Evolutionary conservation across 208 protist genomes (phyloP).

Genomic region (Leishmania tarentolae): DNA sequence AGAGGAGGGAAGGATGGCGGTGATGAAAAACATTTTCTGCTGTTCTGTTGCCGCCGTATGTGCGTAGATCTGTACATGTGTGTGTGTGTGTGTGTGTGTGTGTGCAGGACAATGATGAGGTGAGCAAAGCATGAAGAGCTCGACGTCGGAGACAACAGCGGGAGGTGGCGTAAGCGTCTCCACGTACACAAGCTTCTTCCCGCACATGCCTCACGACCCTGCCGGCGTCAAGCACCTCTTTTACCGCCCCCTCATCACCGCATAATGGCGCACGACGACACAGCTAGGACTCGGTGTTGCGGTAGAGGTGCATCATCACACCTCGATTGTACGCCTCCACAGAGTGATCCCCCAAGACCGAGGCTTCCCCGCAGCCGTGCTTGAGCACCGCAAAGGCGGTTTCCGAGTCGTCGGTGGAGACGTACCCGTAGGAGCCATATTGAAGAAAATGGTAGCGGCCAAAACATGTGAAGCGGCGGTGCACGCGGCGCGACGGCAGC

Average conservation of each 20-base stretch:
- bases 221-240: not conserved
- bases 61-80: not conserved
- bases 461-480: slow-evolving; percentile 71
- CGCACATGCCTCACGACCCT: not conserved
- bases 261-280: not conserved
- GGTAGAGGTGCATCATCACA: slow-evolving; percentile 63
- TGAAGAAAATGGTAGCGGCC: slow-evolving; percentile 77
- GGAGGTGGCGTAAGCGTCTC: not conserved
- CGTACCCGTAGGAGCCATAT: slow-evolving; percentile 50
- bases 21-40: not conserved
- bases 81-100: not conserved
- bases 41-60: not conserved
- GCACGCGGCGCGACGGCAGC: slow-evolving; percentile 21
- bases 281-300: slow-evolving; percentile 12
- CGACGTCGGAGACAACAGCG: not conserved
- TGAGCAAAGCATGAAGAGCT: not conserved
- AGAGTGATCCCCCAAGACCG: slow-evolving; percentile 53
- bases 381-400: slow-evolving; percentile 63
- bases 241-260: not conserved
- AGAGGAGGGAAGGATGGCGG: not conserved
- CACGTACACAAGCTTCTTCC: too few species aligned
- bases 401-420: slow-evolving; percentile 65
- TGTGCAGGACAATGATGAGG: not conserved
- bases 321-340: slow-evolving; percentile 70
- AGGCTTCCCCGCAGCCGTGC: slow-evolving; percentile 39